Conservation (phyloP, 2,329 filamentous ascomycete species). For the Piedraia hortae region DNA sequence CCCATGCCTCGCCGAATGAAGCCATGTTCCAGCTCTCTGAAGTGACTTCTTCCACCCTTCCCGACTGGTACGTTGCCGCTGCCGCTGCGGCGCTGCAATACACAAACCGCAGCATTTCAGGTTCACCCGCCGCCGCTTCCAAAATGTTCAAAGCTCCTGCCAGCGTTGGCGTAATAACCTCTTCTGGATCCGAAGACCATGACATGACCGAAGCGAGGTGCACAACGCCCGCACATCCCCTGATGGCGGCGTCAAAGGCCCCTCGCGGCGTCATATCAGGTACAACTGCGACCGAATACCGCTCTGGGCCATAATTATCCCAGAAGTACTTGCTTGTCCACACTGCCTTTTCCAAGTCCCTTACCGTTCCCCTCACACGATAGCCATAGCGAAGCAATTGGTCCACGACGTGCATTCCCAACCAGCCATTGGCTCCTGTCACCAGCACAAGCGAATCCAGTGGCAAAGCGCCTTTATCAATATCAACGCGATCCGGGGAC, state of each 20-base stretch:
- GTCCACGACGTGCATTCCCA: slow-evolving; percentile 8
- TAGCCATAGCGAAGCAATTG: slow-evolving; percentile 8
- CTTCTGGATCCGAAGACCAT: slow-evolving; percentile 15
- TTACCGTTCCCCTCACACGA: slow-evolving; percentile 8
- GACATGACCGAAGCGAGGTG: slow-evolving; percentile 19
- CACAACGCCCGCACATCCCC: slow-evolving; percentile 16
- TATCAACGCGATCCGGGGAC: too few relatives aligned
- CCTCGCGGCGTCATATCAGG: slow-evolving; percentile 4
- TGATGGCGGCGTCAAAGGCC: slow-evolving; percentile 5
- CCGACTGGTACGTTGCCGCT: slow-evolving; percentile 11
- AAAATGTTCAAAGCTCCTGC: slow-evolving; percentile 13
- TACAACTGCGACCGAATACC: slow-evolving; percentile 14
- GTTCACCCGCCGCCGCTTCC: slow-evolving; percentile 15
- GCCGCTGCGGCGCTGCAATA: slow-evolving; percentile 17
- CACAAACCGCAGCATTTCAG: slow-evolving; percentile 18
- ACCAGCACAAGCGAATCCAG: slow-evolving; percentile 9
- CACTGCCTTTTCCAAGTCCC: slow-evolving; percentile 4
- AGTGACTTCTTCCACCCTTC: slow-evolving; percentile 12
- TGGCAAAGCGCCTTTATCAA: too few relatives aligned
- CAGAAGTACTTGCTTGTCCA: slow-evolving; percentile 6
- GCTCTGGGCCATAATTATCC: slow-evolving; percentile 6
- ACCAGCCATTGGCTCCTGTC: slow-evolving; percentile 9
- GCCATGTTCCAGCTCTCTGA: slow-evolving; percentile 9
- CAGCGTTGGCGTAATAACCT: slow-evolving; percentile 17
- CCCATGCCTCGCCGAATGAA: slow-evolving; percentile 9